phyloP scores from a whole-genome alignment of 1,139 yeast species.

The Suhomyces bokatorum region DNA sequence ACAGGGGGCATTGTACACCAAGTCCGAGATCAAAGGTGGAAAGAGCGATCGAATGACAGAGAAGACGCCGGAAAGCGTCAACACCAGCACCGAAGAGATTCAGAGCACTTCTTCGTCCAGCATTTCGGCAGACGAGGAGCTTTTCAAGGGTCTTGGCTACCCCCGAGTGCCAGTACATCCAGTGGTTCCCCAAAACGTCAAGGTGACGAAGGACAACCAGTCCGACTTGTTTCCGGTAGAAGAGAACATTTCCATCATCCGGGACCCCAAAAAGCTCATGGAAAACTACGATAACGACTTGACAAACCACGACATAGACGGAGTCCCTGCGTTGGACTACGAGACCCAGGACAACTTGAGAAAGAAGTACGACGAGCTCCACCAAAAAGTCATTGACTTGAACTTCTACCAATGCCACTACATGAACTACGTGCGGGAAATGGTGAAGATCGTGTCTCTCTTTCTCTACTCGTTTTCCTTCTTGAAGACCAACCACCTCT shows the following conservation, averaged over 20 bases:
- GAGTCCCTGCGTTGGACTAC: slow-evolving; percentile 65
- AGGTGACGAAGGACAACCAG: slow-evolving; percentile 39
- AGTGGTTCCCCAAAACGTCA: slow-evolving; percentile 49
- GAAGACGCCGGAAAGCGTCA: not conserved
- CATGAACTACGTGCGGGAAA: slow-evolving; percentile 67
- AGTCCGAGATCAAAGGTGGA: slow-evolving; percentile 8
- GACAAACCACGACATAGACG: slow-evolving; percentile 53
- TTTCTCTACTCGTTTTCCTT: slow-evolving; percentile 53
- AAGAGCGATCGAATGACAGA: not conserved
- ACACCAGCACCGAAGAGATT: slow-evolving; percentile 18
- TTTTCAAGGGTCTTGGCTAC: slow-evolving; percentile 33
- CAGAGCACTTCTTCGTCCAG: slow-evolving; percentile 15
- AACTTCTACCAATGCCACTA: slow-evolving; percentile 75
- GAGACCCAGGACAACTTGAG: slow-evolving; percentile 62
- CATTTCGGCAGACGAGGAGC: slow-evolving; percentile 1
- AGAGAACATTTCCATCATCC: slow-evolving; percentile 32
- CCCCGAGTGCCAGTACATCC: slow-evolving; percentile 40
- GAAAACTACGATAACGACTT: slow-evolving; percentile 58
- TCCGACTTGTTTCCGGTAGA: slow-evolving; percentile 40
- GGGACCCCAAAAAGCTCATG: slow-evolving; percentile 56
- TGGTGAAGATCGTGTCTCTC: slow-evolving; percentile 57
- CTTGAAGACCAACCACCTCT: slow-evolving; percentile 46
- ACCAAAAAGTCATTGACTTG: slow-evolving; percentile 51
- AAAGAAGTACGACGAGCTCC: slow-evolving; percentile 60
- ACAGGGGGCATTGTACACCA: slow-evolving; percentile 67